A percentile compares a stretch with the other conserved stretches of the same genome.
phyloP scores from a whole-genome alignment of 2,329 filamentous ascomycete species.

The Fusarium continuum region DNA sequence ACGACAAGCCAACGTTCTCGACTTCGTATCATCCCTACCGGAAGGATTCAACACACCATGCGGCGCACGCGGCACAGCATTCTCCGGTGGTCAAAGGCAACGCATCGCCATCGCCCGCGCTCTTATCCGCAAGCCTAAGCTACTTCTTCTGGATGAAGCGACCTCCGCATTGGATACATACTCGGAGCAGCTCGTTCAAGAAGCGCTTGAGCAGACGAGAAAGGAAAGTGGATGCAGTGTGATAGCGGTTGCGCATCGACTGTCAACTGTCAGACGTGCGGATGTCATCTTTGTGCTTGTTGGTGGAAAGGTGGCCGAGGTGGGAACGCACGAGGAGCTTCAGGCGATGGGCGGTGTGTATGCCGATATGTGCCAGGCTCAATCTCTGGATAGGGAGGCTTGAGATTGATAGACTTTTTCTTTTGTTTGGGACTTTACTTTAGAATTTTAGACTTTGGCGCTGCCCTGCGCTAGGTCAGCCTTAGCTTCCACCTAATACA shows the following conservation, averaged over 20 bases:
- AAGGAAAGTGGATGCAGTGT: conserved; percentile 55
- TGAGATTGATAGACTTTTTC: background rate
- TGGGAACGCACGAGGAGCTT: conserved; percentile 66
- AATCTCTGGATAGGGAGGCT: conserved; percentile 17
- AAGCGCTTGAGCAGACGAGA: conserved; percentile 54
- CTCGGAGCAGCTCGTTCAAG: conserved; percentile 67
- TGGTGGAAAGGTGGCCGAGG: conserved; percentile 63
- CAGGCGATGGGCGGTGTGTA: conserved; percentile 49
- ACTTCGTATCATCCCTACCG: conserved; percentile 50
- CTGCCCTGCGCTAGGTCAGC: too few relatives aligned
- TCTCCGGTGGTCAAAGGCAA: conserved; percentile 74
- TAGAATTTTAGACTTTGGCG: background rate
- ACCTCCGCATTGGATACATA: conserved; percentile 67
- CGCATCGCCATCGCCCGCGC: conserved; percentile 73
- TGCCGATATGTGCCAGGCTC: conserved; percentile 30
- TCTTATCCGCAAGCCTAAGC: conserved; percentile 67
- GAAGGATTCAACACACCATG: conserved; percentile 65
- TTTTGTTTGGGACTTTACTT: background rate
- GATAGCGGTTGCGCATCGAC: conserved; percentile 67
- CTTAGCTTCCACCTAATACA: background rate
- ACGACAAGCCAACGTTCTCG: conserved; percentile 57
- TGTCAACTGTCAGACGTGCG: conserved; percentile 64
- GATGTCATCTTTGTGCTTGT: conserved; percentile 71
- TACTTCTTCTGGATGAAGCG: conserved; percentile 74
- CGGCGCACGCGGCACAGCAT: conserved; percentile 68